These are phyloP conservation scores for Silene coronaria DNA, from an alignment of 179 eudicot species.

Conservation along the genomic window DNA sequence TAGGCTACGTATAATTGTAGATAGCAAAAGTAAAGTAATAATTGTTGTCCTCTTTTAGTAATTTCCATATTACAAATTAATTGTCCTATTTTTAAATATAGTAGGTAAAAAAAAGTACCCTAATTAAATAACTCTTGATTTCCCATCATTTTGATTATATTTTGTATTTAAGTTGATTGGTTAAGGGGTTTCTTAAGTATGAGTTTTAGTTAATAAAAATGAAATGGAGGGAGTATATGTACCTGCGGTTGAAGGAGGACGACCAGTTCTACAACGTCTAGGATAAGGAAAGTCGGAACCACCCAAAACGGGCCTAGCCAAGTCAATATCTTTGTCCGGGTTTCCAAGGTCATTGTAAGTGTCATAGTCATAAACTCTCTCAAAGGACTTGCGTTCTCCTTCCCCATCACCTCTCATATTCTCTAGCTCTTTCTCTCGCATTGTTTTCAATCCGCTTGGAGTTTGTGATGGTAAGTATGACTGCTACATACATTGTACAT, in stretches of 20 bases:
- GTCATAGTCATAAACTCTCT: slow-evolving; percentile 77
- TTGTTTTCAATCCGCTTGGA: slow-evolving; percentile 53
- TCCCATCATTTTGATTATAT: no score
- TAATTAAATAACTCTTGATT: background rate
- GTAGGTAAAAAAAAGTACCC: background rate
- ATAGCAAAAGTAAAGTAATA: no score
- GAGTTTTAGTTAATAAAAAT: background rate
- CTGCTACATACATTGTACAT: slow-evolving; percentile 29
- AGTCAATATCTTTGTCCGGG: slow-evolving; percentile 34
- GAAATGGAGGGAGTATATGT: background rate
- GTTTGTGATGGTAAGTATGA: slow-evolving; percentile 69
- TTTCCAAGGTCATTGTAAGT: slow-evolving; percentile 72
- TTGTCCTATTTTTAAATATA: no score
- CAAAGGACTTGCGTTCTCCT: slow-evolving; percentile 53
- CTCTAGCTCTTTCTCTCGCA: slow-evolving; percentile 44
- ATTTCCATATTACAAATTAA: no score
- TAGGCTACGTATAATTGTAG: no score
- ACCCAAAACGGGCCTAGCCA: slow-evolving; percentile 62
- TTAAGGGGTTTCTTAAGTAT: no score
- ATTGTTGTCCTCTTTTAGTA: no score
- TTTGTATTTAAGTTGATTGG: no score
- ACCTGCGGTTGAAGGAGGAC: slow-evolving; percentile 48
- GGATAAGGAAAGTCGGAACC: slow-evolving; percentile 63
- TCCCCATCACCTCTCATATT: slow-evolving; percentile 47
- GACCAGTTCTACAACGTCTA: slow-evolving; percentile 71